These are phyloP conservation scores for Aspergillus fumigatiaffinis DNA, from an alignment of 2,329 filamentous ascomycete genomes.

Conservation along the genomic window DNA sequence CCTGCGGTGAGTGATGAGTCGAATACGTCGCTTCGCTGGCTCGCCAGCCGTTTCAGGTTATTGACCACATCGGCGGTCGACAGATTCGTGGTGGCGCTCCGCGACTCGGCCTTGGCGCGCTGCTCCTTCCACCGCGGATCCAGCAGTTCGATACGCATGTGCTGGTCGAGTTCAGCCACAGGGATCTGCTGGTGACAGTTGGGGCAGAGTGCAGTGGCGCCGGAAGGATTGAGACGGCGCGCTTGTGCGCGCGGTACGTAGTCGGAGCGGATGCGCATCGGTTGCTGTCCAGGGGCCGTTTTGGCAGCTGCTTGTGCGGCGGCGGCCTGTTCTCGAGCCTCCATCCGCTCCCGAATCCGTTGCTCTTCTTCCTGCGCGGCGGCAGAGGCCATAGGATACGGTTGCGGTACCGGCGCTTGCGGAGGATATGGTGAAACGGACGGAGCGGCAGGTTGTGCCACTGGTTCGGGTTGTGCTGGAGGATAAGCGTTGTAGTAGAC, in stretches of 20 bases:
- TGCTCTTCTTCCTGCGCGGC: conserved; percentile 55
- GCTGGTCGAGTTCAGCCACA: conserved; percentile 79
- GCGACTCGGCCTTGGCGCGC: conserved; percentile 79
- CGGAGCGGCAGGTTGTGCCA: conserved; percentile 28
- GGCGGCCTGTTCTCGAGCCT: conserved; percentile 60
- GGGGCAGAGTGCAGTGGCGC: conserved; percentile 68
- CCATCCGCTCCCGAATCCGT: conserved; percentile 57
- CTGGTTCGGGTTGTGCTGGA: conserved; percentile 35
- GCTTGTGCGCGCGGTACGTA: conserved; percentile 83
- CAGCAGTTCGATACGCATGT: conserved; percentile 91
- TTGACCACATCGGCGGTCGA: conserved; percentile 84
- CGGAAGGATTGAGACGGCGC: conserved; percentile 63
- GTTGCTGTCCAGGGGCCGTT: conserved; percentile 51
- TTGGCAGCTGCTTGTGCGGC: conserved; percentile 76
- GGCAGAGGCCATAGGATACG: conserved; percentile 27
- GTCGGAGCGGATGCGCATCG: conserved; percentile 89
- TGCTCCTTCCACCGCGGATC: conserved; percentile 97
- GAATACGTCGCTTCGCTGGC: conserved; percentile 82
- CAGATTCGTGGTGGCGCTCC: conserved; percentile 80
- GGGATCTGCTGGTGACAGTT: conserved; percentile 92
- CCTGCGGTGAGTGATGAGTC: conserved; percentile 56
- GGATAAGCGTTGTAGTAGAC: conserved; percentile 52
- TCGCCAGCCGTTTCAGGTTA: conserved; percentile 91
- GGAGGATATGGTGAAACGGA: conserved; percentile 28
- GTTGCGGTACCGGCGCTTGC: conserved; percentile 26